Conservation (phyloP, 1,284 basidiomycete genomes). For the Xerocomus minutiporus region DNA sequence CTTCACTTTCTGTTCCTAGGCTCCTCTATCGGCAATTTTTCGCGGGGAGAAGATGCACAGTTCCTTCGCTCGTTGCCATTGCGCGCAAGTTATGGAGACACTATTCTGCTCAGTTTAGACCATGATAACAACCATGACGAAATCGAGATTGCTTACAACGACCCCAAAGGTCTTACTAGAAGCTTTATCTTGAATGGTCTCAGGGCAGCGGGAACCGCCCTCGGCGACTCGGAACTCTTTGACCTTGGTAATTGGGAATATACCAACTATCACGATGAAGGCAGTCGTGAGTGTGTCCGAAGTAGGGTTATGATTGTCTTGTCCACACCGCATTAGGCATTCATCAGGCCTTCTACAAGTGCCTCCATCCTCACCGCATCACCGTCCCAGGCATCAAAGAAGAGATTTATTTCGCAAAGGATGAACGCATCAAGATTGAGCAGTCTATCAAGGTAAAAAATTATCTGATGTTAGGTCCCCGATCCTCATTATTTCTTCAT, state of each 20-base stretch:
- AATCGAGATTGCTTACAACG: constrained; percentile 83
- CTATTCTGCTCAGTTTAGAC: constrained; percentile 80
- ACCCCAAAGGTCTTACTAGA: constrained; percentile 71
- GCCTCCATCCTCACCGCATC: constrained; percentile 60
- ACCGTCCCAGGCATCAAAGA: constrained; percentile 46
- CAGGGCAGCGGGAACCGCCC: constrained; percentile 52
- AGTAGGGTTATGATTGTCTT: not conserved
- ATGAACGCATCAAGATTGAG: constrained; percentile 85
- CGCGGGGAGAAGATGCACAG: constrained; percentile 62
- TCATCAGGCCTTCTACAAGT: constrained; percentile 85
- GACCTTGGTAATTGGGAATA: constrained; percentile 79
- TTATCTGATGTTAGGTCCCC: not conserved
- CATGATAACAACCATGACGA: constrained; percentile 65
- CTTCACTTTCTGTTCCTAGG: constrained; percentile 91
- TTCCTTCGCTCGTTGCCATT: constrained; percentile 83
- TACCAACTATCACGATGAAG: constrained; percentile 70
- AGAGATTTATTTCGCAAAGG: constrained; percentile 51
- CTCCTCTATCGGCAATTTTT: constrained; percentile 91
- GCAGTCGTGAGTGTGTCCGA: constrained; percentile 55
- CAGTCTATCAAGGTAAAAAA: constrained; percentile 76
- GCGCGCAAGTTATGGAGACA: constrained; percentile 65
- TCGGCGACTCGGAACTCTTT: constrained; percentile 63
- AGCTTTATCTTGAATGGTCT: constrained; percentile 92
- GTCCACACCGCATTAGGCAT: constrained; percentile 49
- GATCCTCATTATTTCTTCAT: constrained; percentile 4